Evolutionary conservation across 345 rosid genomes (phyloP).

Genomic region (Orychophragmus violaceus): DNA sequence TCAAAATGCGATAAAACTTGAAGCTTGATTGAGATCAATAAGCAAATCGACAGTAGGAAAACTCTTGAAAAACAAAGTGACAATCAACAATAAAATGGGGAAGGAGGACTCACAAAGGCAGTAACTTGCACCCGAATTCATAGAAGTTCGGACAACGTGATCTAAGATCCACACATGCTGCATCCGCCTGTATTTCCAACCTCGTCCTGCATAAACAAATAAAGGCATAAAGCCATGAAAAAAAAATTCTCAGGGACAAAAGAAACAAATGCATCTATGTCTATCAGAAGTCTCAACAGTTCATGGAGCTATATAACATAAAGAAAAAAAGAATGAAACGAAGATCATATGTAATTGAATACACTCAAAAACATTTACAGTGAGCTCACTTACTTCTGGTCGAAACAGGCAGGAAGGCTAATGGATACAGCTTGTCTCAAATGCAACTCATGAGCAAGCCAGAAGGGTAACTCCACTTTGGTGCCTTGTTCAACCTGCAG

Average conservation of each 20-base stretch:
- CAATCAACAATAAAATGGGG: not conserved
- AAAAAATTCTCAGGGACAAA: not conserved
- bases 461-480: conserved; percentile 57
- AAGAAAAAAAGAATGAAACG: not conserved
- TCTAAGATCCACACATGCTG: conserved; percentile 78
- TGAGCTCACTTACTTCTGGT: conserved; percentile 49
- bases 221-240: not conserved
- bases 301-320: not conserved
- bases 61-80: not conserved
- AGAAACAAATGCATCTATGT: not conserved
- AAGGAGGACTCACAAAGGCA: conserved; percentile 54
- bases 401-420: conserved; percentile 62
- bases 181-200: conserved; percentile 84
- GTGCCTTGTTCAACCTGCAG: conserved; percentile 70
- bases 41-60: no score
- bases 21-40: not conserved
- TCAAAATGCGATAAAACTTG: not conserved
- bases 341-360: not conserved
- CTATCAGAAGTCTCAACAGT: not conserved
- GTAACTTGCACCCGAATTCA: conserved; percentile 84
- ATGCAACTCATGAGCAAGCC: conserved; percentile 77
- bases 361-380: not conserved
- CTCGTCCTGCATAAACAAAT: conserved; percentile 46
- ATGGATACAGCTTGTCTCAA: conserved; percentile 61
- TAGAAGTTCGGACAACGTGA: conserved; percentile 69